These are phyloP conservation scores for Chionographis japonica DNA, from an alignment of 106 monocot genomes.

Conservation along the genomic window DNA sequence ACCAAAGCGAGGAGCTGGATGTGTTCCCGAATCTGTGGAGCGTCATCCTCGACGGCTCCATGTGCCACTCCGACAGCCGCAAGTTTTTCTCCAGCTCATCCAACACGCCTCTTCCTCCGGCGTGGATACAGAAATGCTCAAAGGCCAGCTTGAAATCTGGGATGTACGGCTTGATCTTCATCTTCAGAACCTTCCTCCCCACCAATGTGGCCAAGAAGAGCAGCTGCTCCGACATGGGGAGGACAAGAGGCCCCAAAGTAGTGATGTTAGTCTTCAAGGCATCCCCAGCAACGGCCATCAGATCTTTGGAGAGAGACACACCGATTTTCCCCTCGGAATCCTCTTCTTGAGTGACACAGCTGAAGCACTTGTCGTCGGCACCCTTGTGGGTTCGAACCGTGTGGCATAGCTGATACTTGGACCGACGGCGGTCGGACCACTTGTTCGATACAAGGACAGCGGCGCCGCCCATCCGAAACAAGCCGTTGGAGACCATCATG, in stretches of 20 bases:
- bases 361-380: constrained; percentile 26
- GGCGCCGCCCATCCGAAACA: constrained; percentile 32
- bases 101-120: constrained; percentile 33
- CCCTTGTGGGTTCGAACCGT: constrained; percentile 28
- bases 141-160: constrained; percentile 66
- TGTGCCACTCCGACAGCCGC: constrained; percentile 12
- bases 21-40: constrained; percentile 21
- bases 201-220: constrained; percentile 24
- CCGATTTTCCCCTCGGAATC: constrained; percentile 17
- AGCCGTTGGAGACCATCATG: constrained; percentile 31
- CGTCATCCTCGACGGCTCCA: constrained; percentile 25
- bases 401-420: constrained; percentile 26
- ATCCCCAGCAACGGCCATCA: constrained; percentile 31
- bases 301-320: constrained; percentile 23
- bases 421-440: constrained; percentile 10
- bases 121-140: constrained; percentile 61
- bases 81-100: constrained; percentile 23
- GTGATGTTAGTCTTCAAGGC: constrained; percentile 30
- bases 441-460: constrained; percentile 24
- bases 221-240: constrained; percentile 25
- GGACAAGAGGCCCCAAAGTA: constrained; percentile 16
- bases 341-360: constrained; percentile 22
- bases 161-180: constrained; percentile 44
- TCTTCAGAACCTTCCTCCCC: constrained; percentile 20
- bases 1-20: constrained; percentile 18